Base-by-base conservation (phyloP, 352 stramenopile genomes). In the Phytophthora multivora region DNA sequence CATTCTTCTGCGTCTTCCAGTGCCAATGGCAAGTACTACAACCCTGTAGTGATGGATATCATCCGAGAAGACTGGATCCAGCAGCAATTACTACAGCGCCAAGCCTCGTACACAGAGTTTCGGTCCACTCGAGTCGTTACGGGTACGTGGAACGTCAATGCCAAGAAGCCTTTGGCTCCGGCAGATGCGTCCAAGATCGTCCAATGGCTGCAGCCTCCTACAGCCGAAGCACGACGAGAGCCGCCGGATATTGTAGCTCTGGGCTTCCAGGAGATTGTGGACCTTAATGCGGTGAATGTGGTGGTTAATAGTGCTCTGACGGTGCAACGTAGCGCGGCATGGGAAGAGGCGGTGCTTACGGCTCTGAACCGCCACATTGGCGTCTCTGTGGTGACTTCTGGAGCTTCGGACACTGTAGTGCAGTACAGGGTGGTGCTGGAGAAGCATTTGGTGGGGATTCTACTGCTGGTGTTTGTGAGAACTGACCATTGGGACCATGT, bases 91-190 rank as follows among this genome's bases (percentile, higher is more conserved):
- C 74, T 74, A 3, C 61, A 71, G 23, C 80, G 87, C 0, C 73
- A 91, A 25, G 62, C 69, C 9, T 67, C 73, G 49, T 96, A 93
- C 71, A 95, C 83, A 5, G 66, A 77, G 30, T 77, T 88, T 19
- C 79, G 89, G 18, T 53, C 77, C 15, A 89, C 77, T 18, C 72
- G 57, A 23, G 51, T 95, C 16, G 71, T 93, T 53, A 75, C 77
- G 0, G 96, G 97, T 40, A 99, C 97, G 25, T 99, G 97, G 96
- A 99, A 99, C 70, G 98, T 99, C 13, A 99, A 99, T 73, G 98
- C 96, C 45, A 99, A 99, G 79, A 98, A 98, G 51, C 96, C 96
- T 16, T 73, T 97, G n/a, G 71, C 86, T 36, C 56, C 64, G 0
- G 38, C 54, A 0, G 81, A 93, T 31, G 79, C 72, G 6, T 49